Base-by-base conservation (phyloP, 2,329 filamentous ascomycete genomes). In the Magnaporthiopsis rhizophila region DNA sequence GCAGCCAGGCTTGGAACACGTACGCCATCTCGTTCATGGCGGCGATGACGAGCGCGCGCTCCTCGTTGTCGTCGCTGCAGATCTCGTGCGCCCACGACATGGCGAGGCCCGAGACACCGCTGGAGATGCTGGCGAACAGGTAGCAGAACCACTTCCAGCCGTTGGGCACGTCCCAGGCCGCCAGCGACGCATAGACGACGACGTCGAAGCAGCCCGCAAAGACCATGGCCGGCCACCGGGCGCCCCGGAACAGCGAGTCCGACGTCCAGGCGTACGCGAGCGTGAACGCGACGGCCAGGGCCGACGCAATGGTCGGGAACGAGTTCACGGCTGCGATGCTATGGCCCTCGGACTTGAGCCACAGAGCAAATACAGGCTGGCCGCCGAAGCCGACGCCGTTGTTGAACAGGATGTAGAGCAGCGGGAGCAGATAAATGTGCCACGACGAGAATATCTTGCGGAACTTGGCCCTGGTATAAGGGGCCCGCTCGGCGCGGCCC, bases 11-110 rank as follows among this genome's bases (percentile, higher is more conserved):
- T 70, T 90, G 86, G 58, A 91, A 74, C 12, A 89, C 86, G 66
- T 89, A 89, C 0, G 86, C 87, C 76, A 90, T 82, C 70, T 88
- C 82, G 66, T 90, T 90, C 85, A 90, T 90, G 21, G 79, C 75
- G 0, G 80, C 87, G 0, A 87, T 81, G 0, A 90, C 86, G 4
- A 91, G 65, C 6, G 88, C 86, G 12, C 87, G 77, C 74, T 90
- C 87, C 72, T 90, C 87, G 64, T 86, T 81, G 66, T 82, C 79
- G 13, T 77, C 78, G 53, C 73, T 74, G 69, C 79, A 82, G 58
- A 82, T 81, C 69, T 82, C 80, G 65, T 81, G 78, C 0, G 79
- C 79, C 80, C 80, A 82, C 0, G 80, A 78, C 64, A 80, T 81
- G 0, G 76, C 78, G 12, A 82, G 69, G 0, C 79, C 80, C 21